Evolutionary conservation across 1,284 basidiomycete species (phyloP), one percentile per base, ranked within the genome.

Genomic region (Trichosporon sp.): DNA sequence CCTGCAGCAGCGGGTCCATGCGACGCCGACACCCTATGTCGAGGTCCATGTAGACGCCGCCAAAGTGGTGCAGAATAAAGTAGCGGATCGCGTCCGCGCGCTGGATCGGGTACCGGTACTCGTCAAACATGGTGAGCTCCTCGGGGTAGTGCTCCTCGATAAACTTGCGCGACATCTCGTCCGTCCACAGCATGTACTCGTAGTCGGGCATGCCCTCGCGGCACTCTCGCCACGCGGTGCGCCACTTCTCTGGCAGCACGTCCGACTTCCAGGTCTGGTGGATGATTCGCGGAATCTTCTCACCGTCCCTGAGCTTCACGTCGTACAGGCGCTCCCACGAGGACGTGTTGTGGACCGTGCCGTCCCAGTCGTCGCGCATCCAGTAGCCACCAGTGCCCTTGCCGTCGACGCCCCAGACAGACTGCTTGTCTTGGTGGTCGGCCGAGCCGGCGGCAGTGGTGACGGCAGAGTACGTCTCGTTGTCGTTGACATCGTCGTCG

Each of bases 191-290:
- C 85, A 89, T 95, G 84, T 97, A 97, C 78, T 97, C 87, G 68
- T 98, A 98, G 84, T 97, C 95, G 6, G 92, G 85, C 89, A 92
- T 92, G 84, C 93, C 88, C 71, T 90, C 86, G 65, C 88, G 85
- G 81, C 92, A 95, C 52, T 84, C 86, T 77, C 89, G 84, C 56
- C 91, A 93, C 44, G 91, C 84, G 60, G 82, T 83, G 70, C 86
- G 86, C 95, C 95, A 99, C 67, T 87, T 85, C 40, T 85, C 82
- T 4, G 96, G 96, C 23, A 99, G 84, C 0, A 85, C 86, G 68
- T 95, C 88, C 19, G 89, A 88, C 83, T 96, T 97, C 95, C 95
- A 99, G 21, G 96, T 99, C 85, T 98, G 95, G 81, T 99, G 95
- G 61, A 99, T 87, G 71, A 99, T 92, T 59, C 92, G 86, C 1